These are phyloP conservation scores for Pseudocercospora macadamiae DNA, from an alignment of 2,329 filamentous ascomycete species.

Conservation along the genomic window DNA sequence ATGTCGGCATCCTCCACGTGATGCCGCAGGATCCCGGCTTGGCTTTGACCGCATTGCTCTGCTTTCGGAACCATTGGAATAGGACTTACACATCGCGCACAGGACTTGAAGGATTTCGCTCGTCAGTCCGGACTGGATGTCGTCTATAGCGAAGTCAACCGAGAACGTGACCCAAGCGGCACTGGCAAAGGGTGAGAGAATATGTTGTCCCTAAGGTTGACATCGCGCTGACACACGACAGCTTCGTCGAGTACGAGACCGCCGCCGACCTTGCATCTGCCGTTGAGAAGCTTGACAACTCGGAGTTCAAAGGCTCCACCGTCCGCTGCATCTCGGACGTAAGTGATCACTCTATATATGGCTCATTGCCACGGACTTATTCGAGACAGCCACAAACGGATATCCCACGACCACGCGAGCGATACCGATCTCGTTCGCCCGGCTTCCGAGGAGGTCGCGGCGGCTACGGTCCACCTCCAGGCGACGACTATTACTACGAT, in stretches of 20 bases:
- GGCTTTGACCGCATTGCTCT: constrained; percentile 28
- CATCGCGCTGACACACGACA: constrained; percentile 1
- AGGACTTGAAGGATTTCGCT: constrained; percentile 99
- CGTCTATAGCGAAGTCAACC: constrained; percentile 94
- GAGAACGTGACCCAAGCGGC: constrained; percentile 74
- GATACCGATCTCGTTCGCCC: constrained; percentile 76
- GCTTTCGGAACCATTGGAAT: constrained; percentile 17
- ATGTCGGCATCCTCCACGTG: constrained; percentile 1
- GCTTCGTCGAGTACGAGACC: constrained; percentile 96
- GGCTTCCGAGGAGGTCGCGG: constrained; percentile 66
- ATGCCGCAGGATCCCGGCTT: constrained; percentile 7
- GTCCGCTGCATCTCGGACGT: constrained; percentile 90
- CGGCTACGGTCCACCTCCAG: constrained; percentile 61
- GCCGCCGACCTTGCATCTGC: constrained; percentile 85
- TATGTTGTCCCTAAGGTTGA: background rate
- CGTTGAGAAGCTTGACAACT: constrained; percentile 90
- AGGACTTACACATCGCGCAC: constrained; percentile 49
- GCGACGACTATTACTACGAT: constrained; percentile 75
- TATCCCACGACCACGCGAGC: constrained; percentile 53
- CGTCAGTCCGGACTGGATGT: constrained; percentile 96
- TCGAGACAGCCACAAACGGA: constrained; percentile 73
- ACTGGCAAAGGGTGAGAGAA: constrained; percentile 67
- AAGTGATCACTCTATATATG: constrained; percentile 31
- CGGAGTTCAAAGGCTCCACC: constrained; percentile 86
- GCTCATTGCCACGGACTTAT: constrained; percentile 13